Base-by-base conservation (phyloP, 106 monocot genomes). In the Chionographis japonica region DNA sequence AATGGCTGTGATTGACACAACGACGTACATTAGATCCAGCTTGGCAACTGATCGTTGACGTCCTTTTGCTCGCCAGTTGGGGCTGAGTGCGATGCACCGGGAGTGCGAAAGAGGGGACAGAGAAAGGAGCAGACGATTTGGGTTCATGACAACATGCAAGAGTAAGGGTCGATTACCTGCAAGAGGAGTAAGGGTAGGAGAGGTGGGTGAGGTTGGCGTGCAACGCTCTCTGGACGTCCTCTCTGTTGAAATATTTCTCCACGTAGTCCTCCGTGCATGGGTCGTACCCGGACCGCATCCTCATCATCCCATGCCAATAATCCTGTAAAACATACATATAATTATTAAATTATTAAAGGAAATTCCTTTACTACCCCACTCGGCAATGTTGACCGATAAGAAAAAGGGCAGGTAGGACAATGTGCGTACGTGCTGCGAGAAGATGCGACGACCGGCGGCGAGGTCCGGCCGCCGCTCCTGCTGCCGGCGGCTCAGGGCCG, bases 181-280 rank as follows among this genome's bases (percentile, higher is more conserved):
- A 95, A 14, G 83, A 35, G 27, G 86, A 68, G 60, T 86, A 95
- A 11, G 81, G 72, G 72, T 92, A 89, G n/a, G 78, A 16, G 15
- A 95, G 77, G 2, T 58, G 52, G 2, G 91, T 95, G 70, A 77
- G 16, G 61, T 95, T 95, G 54, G 88, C 95, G 39, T 95, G 95
- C 58, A 95, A 65, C 15, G 88, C 95, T 41, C 37, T 73, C 60
- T 95, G 95, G 12, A 91, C 95, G 38, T 91, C 95, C 38, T 74
- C 72, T 40, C 81, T 75, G 68, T 95, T 95, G 60, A 95, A 92
- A 57, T 92, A 95, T 4, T 40, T 73, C 51, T 70, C 74, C 40
- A 88, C 89, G 39, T 88, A 89, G 46, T 80, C 80, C 77, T 86
- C 91, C 3, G 79, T 78, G 77, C 95, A 95, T 52, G 95, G 91